Percentiles rank a stretch among this genome's conserved stretches.
Evolutionary conservation across 441 rosid genomes (phyloP).

Genomic region (Erodium texanum): DNA sequence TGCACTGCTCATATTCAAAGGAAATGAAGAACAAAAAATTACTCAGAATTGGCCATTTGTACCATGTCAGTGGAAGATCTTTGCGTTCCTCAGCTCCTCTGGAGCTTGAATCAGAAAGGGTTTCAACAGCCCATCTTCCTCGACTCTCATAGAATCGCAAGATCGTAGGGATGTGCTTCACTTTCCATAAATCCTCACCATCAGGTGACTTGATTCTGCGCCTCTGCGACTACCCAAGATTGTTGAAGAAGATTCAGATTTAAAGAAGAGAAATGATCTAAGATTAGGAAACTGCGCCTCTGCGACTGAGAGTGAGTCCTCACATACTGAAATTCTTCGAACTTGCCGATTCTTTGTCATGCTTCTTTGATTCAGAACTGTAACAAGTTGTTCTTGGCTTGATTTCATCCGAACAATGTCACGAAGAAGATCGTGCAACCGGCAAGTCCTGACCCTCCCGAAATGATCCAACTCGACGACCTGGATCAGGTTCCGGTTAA

Average conservation of each 20-base stretch:
- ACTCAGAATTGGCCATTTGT: neutral
- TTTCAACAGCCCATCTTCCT: neutral
- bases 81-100: neutral
- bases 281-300: neutral
- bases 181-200: conserved; percentile 11
- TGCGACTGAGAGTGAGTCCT: neutral
- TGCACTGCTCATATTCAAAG: neutral
- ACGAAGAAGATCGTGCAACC: neutral
- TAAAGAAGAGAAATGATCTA: neutral
- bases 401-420: neutral
- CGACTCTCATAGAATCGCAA: neutral
- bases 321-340: neutral
- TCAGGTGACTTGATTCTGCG: too few relatives aligned
- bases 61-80: conserved; percentile 6
- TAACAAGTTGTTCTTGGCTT: neutral
- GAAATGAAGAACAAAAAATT: neutral
- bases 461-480: conserved; percentile 8
- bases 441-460: conserved; percentile 7
- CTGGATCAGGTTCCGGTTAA: conserved; percentile 16
- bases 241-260: neutral
- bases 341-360: neutral
- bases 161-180: conserved; percentile 4
- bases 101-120: neutral
- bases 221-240: too few relatives aligned
- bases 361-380: neutral